Evolutionary conservation across 441 rosid species (phyloP).

Genomic region (Gossypium davidsonii): DNA sequence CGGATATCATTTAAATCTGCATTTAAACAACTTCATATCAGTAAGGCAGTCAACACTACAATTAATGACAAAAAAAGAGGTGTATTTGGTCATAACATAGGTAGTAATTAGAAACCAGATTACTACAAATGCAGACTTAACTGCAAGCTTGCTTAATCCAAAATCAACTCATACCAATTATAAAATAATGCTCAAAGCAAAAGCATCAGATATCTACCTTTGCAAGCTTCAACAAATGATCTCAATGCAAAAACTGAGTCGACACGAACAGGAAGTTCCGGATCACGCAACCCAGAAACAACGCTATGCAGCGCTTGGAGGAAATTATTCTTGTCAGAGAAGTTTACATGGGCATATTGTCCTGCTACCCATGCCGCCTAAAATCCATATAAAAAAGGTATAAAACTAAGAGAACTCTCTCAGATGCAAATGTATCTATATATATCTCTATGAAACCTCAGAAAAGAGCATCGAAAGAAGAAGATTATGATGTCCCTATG

Average conservation of each 20-base stretch:
- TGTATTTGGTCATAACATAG: neutral
- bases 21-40: constrained; percentile 11
- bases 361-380: constrained; percentile 99
- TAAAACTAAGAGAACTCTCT: neutral
- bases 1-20: constrained; percentile 95
- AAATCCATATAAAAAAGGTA: constrained; percentile 18
- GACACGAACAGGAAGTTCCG: constrained; percentile 96
- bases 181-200: neutral
- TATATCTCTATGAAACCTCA: neutral
- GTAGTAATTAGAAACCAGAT: neutral
- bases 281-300: constrained; percentile 90
- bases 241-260: constrained; percentile 97
- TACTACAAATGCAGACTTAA: neutral
- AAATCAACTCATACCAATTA: neutral
- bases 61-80: neutral
- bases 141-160: neutral
- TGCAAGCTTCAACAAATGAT: constrained; percentile 92
- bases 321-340: constrained; percentile 78
- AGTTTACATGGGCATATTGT: constrained; percentile 82
- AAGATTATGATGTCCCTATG: neutral
- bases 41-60: neutral
- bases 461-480: neutral
- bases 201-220: constrained; percentile 36
- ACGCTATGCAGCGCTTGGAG: constrained; percentile 79
- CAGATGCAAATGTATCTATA: neutral